Base-by-base conservation (phyloP, 2,329 filamentous ascomycete species). In the Paraconiothyrium sp. region DNA sequence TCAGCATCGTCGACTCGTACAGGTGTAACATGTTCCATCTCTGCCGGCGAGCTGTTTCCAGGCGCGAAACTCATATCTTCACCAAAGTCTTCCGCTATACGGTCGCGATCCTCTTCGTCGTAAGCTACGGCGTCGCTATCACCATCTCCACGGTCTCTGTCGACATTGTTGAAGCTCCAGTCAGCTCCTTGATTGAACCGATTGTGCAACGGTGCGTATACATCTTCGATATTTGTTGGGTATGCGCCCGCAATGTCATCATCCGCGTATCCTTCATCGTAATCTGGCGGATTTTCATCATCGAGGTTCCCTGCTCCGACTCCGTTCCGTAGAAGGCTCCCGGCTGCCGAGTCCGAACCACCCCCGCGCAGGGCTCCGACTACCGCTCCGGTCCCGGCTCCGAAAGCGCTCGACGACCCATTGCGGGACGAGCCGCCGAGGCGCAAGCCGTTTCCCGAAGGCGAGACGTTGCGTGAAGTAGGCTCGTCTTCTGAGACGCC, bases 331-430 rank as follows among this genome's bases (percentile, higher is more conserved):
- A 57, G 70, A 74, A 47, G 71, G 65, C 58, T 78, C 74, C 56
- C 74, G 61, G 63, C 73, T 76, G 59, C 70, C 46, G 34, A 52
- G 66, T 43, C 67, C 68, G 66, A 77, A 72, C 75, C 77, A 76
- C 65, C 72, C 71, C 69, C 75, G 70, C 57, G 73, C 75, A 72
- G 76, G 77, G 59, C 74, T 79, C 59, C 74, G 63, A 69, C 80
- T 81, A 74, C 88, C 89, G 84, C 90, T 92, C 80, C 91, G 86
- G 84, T 89, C 92, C 84, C 89, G 86, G 84, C 89, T 92, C 84
- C 89, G 86, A 86, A 92, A 87, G 87, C 90, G 91, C 90, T 93
- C 92, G 92, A 92, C 90, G 89, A 94, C 87, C 92, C 92, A 94
- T 83, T 89, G 85, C 84, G 90, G 89, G 90, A 94, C 88, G 88